Base-by-base conservation (phyloP, 257 asterid genomes). In the Gardenia jasminoides region DNA sequence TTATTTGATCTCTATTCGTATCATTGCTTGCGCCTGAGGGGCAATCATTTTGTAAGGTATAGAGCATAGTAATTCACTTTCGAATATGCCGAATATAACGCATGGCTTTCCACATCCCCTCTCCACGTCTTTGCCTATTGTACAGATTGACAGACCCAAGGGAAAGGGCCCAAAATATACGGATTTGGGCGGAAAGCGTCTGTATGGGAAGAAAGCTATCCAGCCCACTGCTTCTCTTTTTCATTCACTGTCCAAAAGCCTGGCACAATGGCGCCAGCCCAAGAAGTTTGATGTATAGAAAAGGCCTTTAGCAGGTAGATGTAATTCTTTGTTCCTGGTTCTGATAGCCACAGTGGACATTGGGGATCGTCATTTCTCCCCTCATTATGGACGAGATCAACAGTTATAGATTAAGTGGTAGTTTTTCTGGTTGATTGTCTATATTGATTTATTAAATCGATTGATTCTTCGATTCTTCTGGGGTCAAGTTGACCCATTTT, bases 121-220 rank as follows among this genome's bases (percentile, higher is more conserved):
- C 16, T 50, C 52, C 59, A 24, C 2, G 19, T 24, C 20, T 36
- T 59, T n/a, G 31, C 50, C 1, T 68, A 17, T 79, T 67, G 33
- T 82, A 88, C 97, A 96, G 99, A 96, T 96, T 52, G 99, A 96
- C 48, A 87, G 99, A 90, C 89, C 90, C 86, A 92, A 89, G 83
- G 97, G 85, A 20, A 88, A 90, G 92, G 98, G 97, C 79, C 92
- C 97, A 2, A 93, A 93, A 82, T 93, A 82, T 85, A 91, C 99
- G 1, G 99, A 96, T 85, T 87, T 96, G 81, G 97, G 98, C 74
- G 98, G 98, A 73, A 96, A 96, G 81, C 96, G 91, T 86, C 84
- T 94, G 86, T 94, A 90, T 70, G 97, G 99, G 80, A 90, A 84
- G 84, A 91, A 88, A 80, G 96, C 95, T 75, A 78, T 83, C 75